These are phyloP conservation scores for Mollisia scopiformis DNA, from an alignment of 2,329 filamentous ascomycete species.

Conservation along the genomic window DNA sequence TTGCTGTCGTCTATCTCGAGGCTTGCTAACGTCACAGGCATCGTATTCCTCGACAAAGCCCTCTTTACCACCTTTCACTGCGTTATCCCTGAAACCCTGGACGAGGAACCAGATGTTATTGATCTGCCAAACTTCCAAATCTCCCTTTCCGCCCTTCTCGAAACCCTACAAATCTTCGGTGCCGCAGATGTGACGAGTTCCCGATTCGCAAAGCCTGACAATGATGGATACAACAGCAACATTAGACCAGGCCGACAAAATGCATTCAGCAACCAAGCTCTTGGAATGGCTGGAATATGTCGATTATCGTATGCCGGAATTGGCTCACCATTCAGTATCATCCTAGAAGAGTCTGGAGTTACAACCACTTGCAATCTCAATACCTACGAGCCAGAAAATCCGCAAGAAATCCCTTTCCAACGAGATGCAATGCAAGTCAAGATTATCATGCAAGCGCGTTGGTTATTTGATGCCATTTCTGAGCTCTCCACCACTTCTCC, in stretches of 20 bases:
- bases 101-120: conserved; percentile 29
- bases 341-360: conserved; percentile 83
- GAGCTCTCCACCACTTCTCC: conserved; percentile 65
- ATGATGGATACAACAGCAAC: conserved; percentile 64
- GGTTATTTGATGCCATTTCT: conserved; percentile 71
- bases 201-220: conserved; percentile 59
- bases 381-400: conserved; percentile 78
- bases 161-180: conserved; percentile 94
- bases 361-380: conserved; percentile 88
- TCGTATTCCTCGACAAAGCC: conserved; percentile 83
- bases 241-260: conserved; percentile 65
- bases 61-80: conserved; percentile 88
- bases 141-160: conserved; percentile 82
- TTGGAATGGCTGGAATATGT: conserved; percentile 86
- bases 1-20: background rate
- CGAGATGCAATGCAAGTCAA: conserved; percentile 82
- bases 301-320: conserved; percentile 75
- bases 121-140: conserved; percentile 78
- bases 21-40: conserved; percentile 47
- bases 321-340: conserved; percentile 81
- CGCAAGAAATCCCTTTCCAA: conserved; percentile 86
- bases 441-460: conserved; percentile 86
- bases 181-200: conserved; percentile 68
- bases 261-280: conserved; percentile 80
- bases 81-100: conserved; percentile 48